Evolutionary conservation across 768 basidiomycete species (phyloP), one percentile per base, ranked within the genome.

Genomic region (Fomitopsis pulvina): DNA sequence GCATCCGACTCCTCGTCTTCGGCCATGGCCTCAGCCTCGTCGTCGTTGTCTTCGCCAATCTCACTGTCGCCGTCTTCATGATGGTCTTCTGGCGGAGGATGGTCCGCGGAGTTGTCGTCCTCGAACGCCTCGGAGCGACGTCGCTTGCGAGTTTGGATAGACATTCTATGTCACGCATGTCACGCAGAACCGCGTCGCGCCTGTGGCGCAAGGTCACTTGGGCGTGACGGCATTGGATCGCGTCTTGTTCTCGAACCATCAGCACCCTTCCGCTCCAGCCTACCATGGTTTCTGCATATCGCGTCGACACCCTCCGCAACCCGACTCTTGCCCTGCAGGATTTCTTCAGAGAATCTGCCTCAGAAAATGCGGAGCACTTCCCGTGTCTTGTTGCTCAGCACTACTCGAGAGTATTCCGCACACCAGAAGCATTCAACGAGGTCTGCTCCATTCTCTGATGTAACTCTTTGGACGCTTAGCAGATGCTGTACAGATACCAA

Each of bases 211-310:
- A 24, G n/a, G n/a, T n/a, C 34, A 37, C 5, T 4, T 16, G 4
- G 18, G 14, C 34, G 34, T 18, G 34, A 16, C 4, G 18, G 14
- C 14, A 16, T 5, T 16, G 6, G 4, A 12, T 29, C 41, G 41
- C 41, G 41, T 8, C 41, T 22, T 37, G 41, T 10, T 4, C 41
- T 42, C 16, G 4, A 22, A 10, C 18, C 32, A 34, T 10, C 32
- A 34, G 41, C 20, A 14, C 21, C 6, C 41, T 22, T 42, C 41
- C 10, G 41, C 9, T 27, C 41, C 4, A 10, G 8, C 25, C 9
- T 29, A 58, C 29, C 37, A 84, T 85, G 83, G 76, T 79, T 52
- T 76, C 75, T 26, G 65, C 78, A 51, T 64, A 69, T 22, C 70
- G 75, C 45, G 60, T 70, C 39, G 74, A 77, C 60, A 74, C 78